Conservation (phyloP, 2,329 filamentous ascomycete genomes). For the Colletotrichum trifolii region DNA sequence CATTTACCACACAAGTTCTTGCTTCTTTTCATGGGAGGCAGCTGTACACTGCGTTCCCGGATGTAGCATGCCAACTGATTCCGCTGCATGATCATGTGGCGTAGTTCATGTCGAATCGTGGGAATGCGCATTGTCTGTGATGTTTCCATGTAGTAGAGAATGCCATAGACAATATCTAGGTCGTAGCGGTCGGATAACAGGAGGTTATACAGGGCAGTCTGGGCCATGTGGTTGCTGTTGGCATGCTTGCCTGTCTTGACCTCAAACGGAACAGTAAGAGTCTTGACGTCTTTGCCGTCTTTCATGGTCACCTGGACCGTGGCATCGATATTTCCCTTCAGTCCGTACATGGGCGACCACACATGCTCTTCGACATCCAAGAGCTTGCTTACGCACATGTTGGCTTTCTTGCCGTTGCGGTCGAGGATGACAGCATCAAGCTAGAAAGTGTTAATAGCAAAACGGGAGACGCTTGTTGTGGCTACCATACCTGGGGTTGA, state of each 20-base stretch:
- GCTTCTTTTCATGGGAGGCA: slow-evolving; percentile 88
- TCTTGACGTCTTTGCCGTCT: slow-evolving; percentile 73
- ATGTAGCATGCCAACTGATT: slow-evolving; percentile 90
- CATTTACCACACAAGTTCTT: slow-evolving; percentile 86
- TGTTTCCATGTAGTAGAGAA: slow-evolving; percentile 95
- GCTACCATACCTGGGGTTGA: slow-evolving; percentile 69
- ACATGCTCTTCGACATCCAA: slow-evolving; percentile 98
- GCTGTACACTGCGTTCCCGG: slow-evolving; percentile 78
- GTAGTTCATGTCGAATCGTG: slow-evolving; percentile 85
- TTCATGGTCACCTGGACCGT: slow-evolving; percentile 89
- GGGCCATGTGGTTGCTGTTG: slow-evolving; percentile 85
- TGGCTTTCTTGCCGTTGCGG: slow-evolving; percentile 63
- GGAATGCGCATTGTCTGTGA: slow-evolving; percentile 88
- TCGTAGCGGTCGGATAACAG: slow-evolving; percentile 95
- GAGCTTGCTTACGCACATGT: slow-evolving; percentile 90
- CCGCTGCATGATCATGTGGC: slow-evolving; percentile 96
- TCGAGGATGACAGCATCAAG: slow-evolving; percentile 31
- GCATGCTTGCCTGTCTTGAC: slow-evolving; percentile 92
- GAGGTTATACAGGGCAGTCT: slow-evolving; percentile 94
- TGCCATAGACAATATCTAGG: slow-evolving; percentile 87
- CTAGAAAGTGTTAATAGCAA: slow-evolving; percentile 43
- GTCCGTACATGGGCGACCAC: slow-evolving; percentile 96
- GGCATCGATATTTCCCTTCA: slow-evolving; percentile 98
- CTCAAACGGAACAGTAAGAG: slow-evolving; percentile 90
- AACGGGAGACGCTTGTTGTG: neutral